Conservation (phyloP, 176 grass and related monocot genomes). For the Tillandsia leiboldiana region DNA sequence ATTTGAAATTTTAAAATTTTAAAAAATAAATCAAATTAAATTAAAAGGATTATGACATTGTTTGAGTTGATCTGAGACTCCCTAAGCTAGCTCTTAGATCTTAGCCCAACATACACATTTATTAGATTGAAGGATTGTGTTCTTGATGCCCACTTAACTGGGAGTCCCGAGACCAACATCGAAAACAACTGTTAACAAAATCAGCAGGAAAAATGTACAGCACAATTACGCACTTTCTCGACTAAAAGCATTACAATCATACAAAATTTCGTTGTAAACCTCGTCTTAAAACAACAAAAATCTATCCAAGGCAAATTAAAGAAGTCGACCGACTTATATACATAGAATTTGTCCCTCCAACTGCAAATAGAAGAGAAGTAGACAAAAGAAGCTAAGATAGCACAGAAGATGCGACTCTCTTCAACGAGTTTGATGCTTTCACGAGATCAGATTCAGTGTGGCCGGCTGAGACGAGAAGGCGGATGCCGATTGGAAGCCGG, state of each 20-base stretch:
- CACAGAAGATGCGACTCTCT: slow-evolving; percentile 51
- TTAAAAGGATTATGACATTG: no score
- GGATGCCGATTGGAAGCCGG: slow-evolving; percentile 63
- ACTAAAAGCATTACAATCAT: not conserved
- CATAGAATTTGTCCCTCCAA: not conserved
- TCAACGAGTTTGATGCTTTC: slow-evolving; percentile 47
- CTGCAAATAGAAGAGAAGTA: not conserved
- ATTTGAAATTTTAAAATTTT: no score
- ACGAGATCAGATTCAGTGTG: slow-evolving; percentile 64
- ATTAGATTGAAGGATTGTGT: no score
- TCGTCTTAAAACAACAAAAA: not conserved
- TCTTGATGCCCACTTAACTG: no score
- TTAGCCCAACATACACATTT: no score
- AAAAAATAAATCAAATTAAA: no score
- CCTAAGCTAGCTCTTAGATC: no score
- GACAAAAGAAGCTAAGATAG: slow-evolving; percentile 37
- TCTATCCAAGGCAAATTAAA: not conserved
- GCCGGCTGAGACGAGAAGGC: slow-evolving; percentile 58
- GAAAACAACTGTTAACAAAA: no score
- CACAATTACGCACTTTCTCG: not conserved
- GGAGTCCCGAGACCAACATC: no score
- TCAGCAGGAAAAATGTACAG: not conserved
- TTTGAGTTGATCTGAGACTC: no score
- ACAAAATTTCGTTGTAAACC: not conserved
- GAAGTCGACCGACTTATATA: not conserved